Base-by-base conservation (phyloP, 371 early-diverging fungal genomes). In the Lichtheimia corymbifera region DNA sequence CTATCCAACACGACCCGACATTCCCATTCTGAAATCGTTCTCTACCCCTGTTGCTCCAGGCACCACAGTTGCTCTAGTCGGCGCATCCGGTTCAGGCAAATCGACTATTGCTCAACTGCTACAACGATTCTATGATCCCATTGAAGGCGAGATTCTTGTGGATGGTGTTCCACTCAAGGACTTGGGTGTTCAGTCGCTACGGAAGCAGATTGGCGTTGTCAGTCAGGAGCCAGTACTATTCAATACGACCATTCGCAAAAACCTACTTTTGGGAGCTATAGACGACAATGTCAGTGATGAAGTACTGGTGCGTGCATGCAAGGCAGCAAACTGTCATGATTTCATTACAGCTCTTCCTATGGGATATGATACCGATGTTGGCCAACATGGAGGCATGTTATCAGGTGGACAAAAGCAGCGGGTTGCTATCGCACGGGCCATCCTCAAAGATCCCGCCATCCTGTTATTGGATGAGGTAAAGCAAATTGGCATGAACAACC, bases 371-470 rank as follows among this genome's bases (percentile, higher is more conserved):
- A 90, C 92, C 2, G 73, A 83, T 50, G 64, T 74, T 7, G 74
- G 74, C 27, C 95, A 95, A 59, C 83, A 74, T 40, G 88, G 88
- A 12, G 79, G 81, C n/a, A 60, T 82, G 64, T 65, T 95, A 20
- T 88, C 89, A 56, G 95, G 95, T 43, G 95, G 95, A 25, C 87
- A 87, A 56, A 85, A 84, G 61, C 85, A 85, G 47, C 79, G 85
- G 41, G 79, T 84, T 55, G 89, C 86, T 41, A 86, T 91, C 65
- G 92, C 94, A n/a, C 83, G 95, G 53, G 91, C 93, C 22, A 70
- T 95, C 50, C 74, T 97, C 57, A 85, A 86, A 67, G 77, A 90
- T 56, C 87, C 90, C n/a, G 58, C 64, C 27, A 80, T 88, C n/a
- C 67, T 91, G 41, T 70, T 87, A 42, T 57, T 87, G 28, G 87